Base-by-base conservation (phyloP, 2,329 filamentous ascomycete genomes). In the Pyrenophora graminea region DNA sequence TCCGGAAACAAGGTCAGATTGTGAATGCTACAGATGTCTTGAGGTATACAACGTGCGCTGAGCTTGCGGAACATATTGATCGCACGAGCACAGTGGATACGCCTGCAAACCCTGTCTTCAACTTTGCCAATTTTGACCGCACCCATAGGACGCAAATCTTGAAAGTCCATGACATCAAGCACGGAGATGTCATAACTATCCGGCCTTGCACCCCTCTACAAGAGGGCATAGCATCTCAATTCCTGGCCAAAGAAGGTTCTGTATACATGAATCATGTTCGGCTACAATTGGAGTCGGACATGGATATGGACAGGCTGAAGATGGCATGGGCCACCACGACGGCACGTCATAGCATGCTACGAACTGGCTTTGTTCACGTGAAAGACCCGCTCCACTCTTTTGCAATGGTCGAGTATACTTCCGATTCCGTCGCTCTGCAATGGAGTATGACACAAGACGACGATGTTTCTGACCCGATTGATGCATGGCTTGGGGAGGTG, bases 161-260 rank as follows among this genome's bases (percentile, higher is more conserved):
- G 23, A 31, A 62, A 3, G 55, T 61, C 3, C 58, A 73, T 6
- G 55, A 48, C 1, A 55, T 81, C 8, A 42, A 68, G 6, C 32
- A 61, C 5, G 45, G 73, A 0, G 58, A 59, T 4, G 55, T 90
- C 1, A 80, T 88, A 56, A 75, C 79, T 1, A 67, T 94, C 3
- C 78, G 88, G 1, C 92, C 92, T 0, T 96, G 90, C 67, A 96
- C 91, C 0, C 80, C 87, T 0, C 77, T 91, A 0, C 92, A 97
- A 63, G 82, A 83, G 41, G 90, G 89, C 0, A 91, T 97, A 82
- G 69, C 96, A 42, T 85, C 85, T 0, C 85, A 90, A 15, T 95
- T 88, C 56, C 66, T 88, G 15, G 81, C 85, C 45, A 90, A 87
- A 0, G 71, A 81, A 1, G 89, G 89, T 0, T 66, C 73, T 2